Conservation (phyloP, 1,139 yeast genomes). For the Candida pseudoviswanathii region DNA sequence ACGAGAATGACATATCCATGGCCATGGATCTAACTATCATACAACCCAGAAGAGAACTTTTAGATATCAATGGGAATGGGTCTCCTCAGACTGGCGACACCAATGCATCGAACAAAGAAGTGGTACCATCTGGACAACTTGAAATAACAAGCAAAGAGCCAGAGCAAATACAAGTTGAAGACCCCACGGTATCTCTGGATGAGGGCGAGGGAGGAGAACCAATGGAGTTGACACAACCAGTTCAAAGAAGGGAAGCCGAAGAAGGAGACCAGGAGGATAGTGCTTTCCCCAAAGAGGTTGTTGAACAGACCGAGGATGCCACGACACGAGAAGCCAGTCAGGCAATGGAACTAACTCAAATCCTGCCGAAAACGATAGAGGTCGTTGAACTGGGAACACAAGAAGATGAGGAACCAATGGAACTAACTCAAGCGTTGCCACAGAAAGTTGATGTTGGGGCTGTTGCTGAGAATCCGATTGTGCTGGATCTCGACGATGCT, state of each 20-base stretch:
- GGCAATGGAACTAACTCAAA: slow-evolving; percentile 20
- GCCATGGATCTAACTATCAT: slow-evolving; percentile 5
- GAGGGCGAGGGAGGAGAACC: slow-evolving; percentile 9
- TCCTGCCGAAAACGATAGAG: slow-evolving; percentile 2
- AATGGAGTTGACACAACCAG: slow-evolving; percentile 20
- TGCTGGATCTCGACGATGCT: not conserved
- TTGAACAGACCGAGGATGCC: not conserved
- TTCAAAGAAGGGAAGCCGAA: slow-evolving; percentile 1
- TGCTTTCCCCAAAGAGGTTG: not conserved
- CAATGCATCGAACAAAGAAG: not conserved
- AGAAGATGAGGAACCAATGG: slow-evolving; percentile 14
- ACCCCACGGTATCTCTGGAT: not conserved
- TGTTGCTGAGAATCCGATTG: not conserved
- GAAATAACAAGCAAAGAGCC: not conserved
- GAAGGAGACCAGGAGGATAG: not conserved
- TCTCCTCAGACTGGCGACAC: not conserved
- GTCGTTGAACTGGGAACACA: too few relatives aligned
- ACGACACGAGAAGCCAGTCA: not conserved
- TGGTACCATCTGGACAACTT: not conserved
- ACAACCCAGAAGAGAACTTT: not conserved
- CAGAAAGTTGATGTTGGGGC: not conserved
- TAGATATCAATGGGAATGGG: not conserved
- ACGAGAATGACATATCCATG: slow-evolving; percentile 6
- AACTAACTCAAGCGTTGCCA: slow-evolving; percentile 16
- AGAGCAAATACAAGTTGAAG: not conserved